These are phyloP conservation scores for Mrakia gelida DNA, from an alignment of 768 basidiomycete species.

Conservation along the genomic window DNA sequence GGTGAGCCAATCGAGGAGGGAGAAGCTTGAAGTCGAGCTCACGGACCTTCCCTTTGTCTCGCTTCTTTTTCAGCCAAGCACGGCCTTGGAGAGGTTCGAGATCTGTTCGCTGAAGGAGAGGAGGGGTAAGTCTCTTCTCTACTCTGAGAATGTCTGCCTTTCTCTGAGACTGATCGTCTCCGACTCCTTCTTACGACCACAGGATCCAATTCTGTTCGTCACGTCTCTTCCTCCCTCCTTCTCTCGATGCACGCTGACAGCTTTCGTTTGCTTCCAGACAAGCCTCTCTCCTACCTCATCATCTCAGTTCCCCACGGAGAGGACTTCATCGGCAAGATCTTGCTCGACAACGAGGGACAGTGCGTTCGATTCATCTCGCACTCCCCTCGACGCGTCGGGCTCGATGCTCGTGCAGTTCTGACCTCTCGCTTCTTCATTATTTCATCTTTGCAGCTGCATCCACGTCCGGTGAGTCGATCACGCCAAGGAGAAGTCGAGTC, in stretches of 20 bases:
- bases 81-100: constrained; percentile 40
- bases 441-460: constrained; percentile 29
- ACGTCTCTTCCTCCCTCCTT: not conserved
- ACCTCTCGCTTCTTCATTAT: not conserved
- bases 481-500: not conserved
- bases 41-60: not conserved
- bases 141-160: too few relatives aligned
- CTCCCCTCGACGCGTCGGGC: not conserved
- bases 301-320: constrained; percentile 40
- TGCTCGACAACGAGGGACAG: constrained; percentile 42
- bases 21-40: not conserved
- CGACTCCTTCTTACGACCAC: not conserved
- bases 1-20: not conserved
- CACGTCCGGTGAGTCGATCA: constrained; percentile 37
- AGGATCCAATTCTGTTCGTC: constrained; percentile 12
- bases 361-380: not conserved
- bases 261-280: constrained; percentile 30
- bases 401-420: too few relatives aligned
- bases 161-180: not conserved
- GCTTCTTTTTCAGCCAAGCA: constrained; percentile 32
- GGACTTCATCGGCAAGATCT: constrained; percentile 43
- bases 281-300: constrained; percentile 40
- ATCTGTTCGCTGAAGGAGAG: constrained; percentile 38
- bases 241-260: not conserved
- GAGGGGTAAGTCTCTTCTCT: constrained; percentile 9